phyloP scores from a whole-genome alignment of 371 early-diverging fungal species.

The Zancudomyces culisetae region DNA sequence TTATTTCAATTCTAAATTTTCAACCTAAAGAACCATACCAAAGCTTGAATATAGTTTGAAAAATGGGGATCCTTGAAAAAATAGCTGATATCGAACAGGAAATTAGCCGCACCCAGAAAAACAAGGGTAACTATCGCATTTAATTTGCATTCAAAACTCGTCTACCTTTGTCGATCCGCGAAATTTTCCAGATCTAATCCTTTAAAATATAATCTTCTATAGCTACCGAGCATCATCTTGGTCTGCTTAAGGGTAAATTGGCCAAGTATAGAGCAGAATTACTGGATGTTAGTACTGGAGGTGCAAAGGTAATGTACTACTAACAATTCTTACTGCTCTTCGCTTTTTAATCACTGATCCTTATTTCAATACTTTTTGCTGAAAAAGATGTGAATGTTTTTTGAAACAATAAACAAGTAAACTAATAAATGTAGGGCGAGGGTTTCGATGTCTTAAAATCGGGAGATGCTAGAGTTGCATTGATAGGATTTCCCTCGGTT shows the following conservation, averaged over 20 bases:
- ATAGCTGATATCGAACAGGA: slow-evolving; percentile 71
- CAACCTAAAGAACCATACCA: no score
- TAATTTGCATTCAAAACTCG: background rate
- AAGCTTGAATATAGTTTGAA: background rate
- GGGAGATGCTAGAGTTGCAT: slow-evolving; percentile 95
- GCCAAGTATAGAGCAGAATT: slow-evolving; percentile 90
- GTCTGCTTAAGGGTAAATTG: slow-evolving; percentile 89
- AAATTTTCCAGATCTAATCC: background rate
- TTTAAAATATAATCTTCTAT: background rate
- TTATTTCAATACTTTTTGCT: no score
- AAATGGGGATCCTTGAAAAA: slow-evolving; percentile 87
- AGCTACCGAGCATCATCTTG: slow-evolving; percentile 93
- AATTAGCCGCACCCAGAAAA: slow-evolving; percentile 79
- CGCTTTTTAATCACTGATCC: no score
- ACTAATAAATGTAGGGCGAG: slow-evolving; percentile 43
- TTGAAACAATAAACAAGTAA: no score
- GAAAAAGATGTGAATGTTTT: no score
- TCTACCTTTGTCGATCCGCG: no score
- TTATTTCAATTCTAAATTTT: no score
- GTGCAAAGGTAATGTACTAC: slow-evolving; percentile 47
- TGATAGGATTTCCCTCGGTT: slow-evolving; percentile 99
- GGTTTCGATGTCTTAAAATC: slow-evolving; percentile 97
- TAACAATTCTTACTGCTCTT: background rate
- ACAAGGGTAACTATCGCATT: slow-evolving; percentile 35
- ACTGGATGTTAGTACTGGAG: slow-evolving; percentile 68